Evolutionary conservation across 225 moss, liverwort and hornwort genomes (phyloP), one percentile per base, ranked within the genome.

Genomic region (Marchantia paleacea): DNA sequence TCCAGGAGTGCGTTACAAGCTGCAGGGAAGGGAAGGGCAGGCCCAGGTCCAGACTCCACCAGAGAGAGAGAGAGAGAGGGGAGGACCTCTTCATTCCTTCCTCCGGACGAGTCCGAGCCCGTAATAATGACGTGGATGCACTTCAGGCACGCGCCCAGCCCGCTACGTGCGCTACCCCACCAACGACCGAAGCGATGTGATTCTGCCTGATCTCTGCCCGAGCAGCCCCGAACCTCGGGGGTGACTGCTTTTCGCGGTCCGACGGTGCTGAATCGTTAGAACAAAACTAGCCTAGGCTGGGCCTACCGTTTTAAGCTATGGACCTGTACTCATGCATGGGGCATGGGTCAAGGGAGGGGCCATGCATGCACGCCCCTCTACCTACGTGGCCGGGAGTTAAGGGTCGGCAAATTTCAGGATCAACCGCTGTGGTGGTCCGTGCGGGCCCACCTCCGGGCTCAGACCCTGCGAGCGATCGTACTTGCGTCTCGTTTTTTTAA

Each of bases 311-410:
- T 22, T 22, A 62, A 18, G 62, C 62, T 62, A 68, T 28, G 29
- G 16, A 25, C 68, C 50, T 72, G 72, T 51, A 31, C 50, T 72
- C n/a, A 72, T 72, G 72, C 75, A 75, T 60, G 55, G 55, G 55
- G 51, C 77, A 61, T 48, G 77, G 61, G 63, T 77, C 75, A 48
- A 22, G 51, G 29, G 47, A 25, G 49, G 48, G 47, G 78, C 78
- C 78, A 78, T 78, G 63, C 78, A 78, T 66, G 78, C 65, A 66
- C 78, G 31, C 62, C 65, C 30, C 65, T 62, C 63, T 52, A 50
- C 63, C 65, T 78, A 78, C 78, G 78, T 78, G 78, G 78, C 78
- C 78, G 78, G 78, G 50, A 78, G 78, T 78, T 78, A 78, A 78
- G 78, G 78, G 78, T 78, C 78, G 78, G 78, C 78, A 78, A 78